phyloP scores from a whole-genome alignment of 225 moss, liverwort and hornwort genomes.

The Bryum argenteum region DNA sequence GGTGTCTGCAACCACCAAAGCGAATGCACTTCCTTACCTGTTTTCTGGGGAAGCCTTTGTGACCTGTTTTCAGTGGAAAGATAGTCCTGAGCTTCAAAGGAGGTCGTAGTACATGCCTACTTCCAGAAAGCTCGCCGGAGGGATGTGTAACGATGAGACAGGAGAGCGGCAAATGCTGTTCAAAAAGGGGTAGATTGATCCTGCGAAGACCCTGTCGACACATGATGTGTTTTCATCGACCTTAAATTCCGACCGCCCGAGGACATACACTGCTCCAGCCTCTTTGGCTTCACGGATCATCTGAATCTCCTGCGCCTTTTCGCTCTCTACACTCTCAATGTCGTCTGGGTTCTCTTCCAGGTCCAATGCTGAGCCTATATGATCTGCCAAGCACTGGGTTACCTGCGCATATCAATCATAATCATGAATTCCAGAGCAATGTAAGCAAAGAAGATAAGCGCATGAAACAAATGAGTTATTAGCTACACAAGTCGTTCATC shows the following conservation, averaged over 20 bases:
- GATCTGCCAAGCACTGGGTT: slow-evolving; percentile 42
- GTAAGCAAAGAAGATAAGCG: not conserved
- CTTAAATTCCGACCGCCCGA: slow-evolving; percentile 70
- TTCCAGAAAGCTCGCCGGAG: slow-evolving; percentile 64
- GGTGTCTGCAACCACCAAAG: too few relatives aligned
- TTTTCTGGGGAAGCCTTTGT: too few relatives aligned
- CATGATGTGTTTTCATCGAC: slow-evolving; percentile 48
- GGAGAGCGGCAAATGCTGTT: slow-evolving; percentile 75
- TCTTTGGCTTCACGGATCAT: slow-evolving; percentile 55
- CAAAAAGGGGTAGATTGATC: slow-evolving; percentile 66
- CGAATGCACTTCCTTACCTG: too few relatives aligned
- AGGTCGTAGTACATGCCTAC: slow-evolving; percentile 82
- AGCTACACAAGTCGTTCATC: not conserved
- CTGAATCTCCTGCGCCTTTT: slow-evolving; percentile 43
- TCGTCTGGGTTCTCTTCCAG: slow-evolving; percentile 21
- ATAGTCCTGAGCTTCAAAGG: not conserved
- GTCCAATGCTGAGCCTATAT: slow-evolving; percentile 50
- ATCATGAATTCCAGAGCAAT: not conserved
- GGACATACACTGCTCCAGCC: slow-evolving; percentile 78
- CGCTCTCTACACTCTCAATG: slow-evolving; percentile 14
- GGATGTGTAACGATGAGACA: slow-evolving; percentile 68
- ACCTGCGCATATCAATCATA: slow-evolving; percentile 24
- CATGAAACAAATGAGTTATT: too few relatives aligned
- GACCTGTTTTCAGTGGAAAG: too few relatives aligned
- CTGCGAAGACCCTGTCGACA: slow-evolving; percentile 48